A percentile compares a stretch with the other conserved stretches of the same genome.
These are phyloP conservation scores for Lentinula boryana DNA, from an alignment of 768 basidiomycete genomes.

Conservation along the genomic window DNA sequence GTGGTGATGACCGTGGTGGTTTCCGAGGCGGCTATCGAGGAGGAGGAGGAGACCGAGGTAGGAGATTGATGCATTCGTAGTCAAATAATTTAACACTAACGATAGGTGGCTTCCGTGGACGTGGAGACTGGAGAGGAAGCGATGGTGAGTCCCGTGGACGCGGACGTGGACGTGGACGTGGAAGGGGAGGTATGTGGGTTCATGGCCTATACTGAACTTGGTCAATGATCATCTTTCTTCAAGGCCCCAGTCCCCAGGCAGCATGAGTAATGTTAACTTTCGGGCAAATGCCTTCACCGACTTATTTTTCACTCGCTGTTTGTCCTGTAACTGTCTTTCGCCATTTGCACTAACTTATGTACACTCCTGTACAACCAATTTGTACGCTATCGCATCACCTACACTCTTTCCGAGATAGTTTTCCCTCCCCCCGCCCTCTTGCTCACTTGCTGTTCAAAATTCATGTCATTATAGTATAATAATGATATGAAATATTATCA, in stretches of 20 bases:
- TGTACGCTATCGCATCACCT: background rate
- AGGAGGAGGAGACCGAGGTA: constrained; percentile 26
- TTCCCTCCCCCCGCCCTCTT: background rate
- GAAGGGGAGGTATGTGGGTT: constrained; percentile 30
- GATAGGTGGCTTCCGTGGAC: constrained; percentile 27
- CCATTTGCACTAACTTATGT: background rate
- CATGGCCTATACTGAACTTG: background rate
- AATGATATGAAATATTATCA: no score
- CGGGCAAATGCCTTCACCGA: background rate
- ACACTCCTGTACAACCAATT: background rate
- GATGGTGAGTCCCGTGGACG: constrained; percentile 32
- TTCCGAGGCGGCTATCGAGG: constrained; percentile 29
- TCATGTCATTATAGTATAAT: no score
- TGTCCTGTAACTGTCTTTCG: background rate
- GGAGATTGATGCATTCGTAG: background rate
- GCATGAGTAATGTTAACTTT: constrained; percentile 1
- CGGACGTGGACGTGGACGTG: constrained; percentile 36
- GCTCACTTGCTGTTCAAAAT: background rate
- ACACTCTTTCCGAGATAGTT: background rate
- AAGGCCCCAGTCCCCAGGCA: constrained; percentile 15
- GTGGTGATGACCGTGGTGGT: constrained; percentile 29
- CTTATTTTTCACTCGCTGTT: background rate
- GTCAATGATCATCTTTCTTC: background rate
- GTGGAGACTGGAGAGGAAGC: constrained; percentile 45
- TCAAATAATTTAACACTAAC: constrained; percentile 8